Evolutionary conservation across 495 filamentous ascomycete species (phyloP).

Genomic region (Penicillium soppii): DNA sequence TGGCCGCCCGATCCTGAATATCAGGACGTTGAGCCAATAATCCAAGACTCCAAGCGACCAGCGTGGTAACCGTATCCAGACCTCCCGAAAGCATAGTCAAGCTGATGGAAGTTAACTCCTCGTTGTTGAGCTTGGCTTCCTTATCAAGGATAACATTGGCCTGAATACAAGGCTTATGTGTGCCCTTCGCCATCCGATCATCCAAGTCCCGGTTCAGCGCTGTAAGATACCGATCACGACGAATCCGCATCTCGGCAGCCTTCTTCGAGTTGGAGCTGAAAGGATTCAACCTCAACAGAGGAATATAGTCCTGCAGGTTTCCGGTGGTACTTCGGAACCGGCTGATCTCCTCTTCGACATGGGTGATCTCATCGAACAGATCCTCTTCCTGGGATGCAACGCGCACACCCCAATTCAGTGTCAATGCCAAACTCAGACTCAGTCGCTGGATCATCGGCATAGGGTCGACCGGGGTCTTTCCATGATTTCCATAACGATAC

Average conservation of each 20-base stretch:
- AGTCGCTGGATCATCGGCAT: constrained; percentile 62
- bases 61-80: constrained; percentile 61
- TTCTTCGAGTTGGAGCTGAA: constrained; percentile 49
- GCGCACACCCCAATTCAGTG: constrained; percentile 63
- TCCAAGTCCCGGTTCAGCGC: constrained; percentile 53
- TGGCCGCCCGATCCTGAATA: constrained; percentile 58
- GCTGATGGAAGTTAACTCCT: constrained; percentile 62
- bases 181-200: constrained; percentile 57
- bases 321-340: constrained; percentile 59
- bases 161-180: constrained; percentile 62
- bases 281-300: constrained; percentile 57
- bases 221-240: constrained; percentile 59
- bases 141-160: constrained; percentile 63
- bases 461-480: constrained; percentile 54
- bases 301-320: constrained; percentile 65
- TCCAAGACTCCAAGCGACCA: constrained; percentile 62
- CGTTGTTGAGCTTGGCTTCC: constrained; percentile 55
- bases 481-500: constrained; percentile 52
- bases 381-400: constrained; percentile 56
- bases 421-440: constrained; percentile 55
- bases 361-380: constrained; percentile 61
- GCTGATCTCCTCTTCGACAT: constrained; percentile 61
- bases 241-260: constrained; percentile 56
- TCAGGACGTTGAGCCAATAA: constrained; percentile 56
- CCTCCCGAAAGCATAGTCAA: constrained; percentile 63